phyloP scores from a whole-genome alignment of 768 basidiomycete species.

The Plicaturopsis crispa region DNA sequence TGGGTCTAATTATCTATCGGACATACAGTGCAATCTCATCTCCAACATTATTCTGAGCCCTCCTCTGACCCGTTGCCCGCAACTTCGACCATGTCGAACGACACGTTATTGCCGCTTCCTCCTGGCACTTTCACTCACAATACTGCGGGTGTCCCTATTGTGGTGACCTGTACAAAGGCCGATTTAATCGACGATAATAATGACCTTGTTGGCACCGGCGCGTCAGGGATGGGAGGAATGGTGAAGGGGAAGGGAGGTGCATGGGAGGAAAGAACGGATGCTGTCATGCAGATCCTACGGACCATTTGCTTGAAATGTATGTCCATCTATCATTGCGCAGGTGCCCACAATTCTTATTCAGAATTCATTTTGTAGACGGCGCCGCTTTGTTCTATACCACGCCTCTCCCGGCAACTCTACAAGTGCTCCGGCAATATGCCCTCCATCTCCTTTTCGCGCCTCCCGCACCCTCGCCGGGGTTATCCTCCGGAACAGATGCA shows the following conservation, averaged over 20 bases:
- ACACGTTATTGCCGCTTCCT: conserved; percentile 74
- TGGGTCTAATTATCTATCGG: conserved; percentile 2
- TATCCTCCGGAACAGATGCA: conserved; percentile 24
- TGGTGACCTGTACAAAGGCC: conserved; percentile 88
- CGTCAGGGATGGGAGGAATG: conserved; percentile 83
- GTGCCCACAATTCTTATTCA: not conserved
- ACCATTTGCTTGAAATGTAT: conserved; percentile 71
- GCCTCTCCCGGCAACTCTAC: conserved; percentile 65
- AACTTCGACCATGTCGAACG: conserved; percentile 51
- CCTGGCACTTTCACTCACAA: conserved; percentile 86
- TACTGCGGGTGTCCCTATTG: conserved; percentile 74
- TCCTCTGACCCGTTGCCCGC: conserved; percentile 57
- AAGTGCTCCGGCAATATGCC: conserved; percentile 71
- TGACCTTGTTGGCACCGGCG: conserved; percentile 65
- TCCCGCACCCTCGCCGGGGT: conserved; percentile 46
- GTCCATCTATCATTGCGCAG: not conserved
- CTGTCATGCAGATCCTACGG: conserved; percentile 90
- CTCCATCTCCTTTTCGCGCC: conserved; percentile 55
- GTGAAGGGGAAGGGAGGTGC: conserved; percentile 87
- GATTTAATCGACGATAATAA: conserved; percentile 84
- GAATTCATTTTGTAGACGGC: conserved; percentile 55
- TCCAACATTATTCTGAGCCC: conserved; percentile 88
- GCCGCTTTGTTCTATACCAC: conserved; percentile 91
- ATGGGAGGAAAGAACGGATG: conserved; percentile 95
- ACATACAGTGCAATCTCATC: conserved; percentile 69